These are phyloP conservation scores for Picochlorum sp. DNA, from an alignment of 139 green algal species.

Conservation along the genomic window DNA sequence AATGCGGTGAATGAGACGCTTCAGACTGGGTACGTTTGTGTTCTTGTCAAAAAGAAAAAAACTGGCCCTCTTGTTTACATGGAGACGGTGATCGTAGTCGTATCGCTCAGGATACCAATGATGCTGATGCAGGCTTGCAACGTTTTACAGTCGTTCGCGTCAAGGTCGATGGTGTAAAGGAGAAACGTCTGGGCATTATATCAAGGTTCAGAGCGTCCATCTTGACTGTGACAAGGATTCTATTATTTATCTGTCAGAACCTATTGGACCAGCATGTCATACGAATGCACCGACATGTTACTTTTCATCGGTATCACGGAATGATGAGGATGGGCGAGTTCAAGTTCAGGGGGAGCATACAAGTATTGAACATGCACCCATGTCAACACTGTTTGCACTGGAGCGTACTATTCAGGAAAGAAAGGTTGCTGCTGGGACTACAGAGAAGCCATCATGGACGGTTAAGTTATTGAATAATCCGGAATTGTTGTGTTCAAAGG, in stretches of 20 bases:
- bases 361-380: conserved; percentile 29
- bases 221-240: conserved; percentile 92
- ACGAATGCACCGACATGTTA: conserved; percentile 90
- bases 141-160: conserved; percentile 89
- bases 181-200: conserved; percentile 91
- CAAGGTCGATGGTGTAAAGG: conserved; percentile 95
- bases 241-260: conserved; percentile 85
- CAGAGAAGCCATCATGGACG: conserved; percentile 85
- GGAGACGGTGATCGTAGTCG: too few species aligned
- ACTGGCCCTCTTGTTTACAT: too few species aligned
- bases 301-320: conserved; percentile 44
- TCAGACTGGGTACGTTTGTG: conserved; percentile 48
- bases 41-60: neutral
- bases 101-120: too few species aligned
- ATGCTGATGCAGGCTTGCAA: conserved; percentile 66
- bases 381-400: conserved; percentile 72
- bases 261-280: conserved; percentile 84
- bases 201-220: conserved; percentile 66
- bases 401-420: conserved; percentile 78
- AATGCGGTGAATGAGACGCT: conserved; percentile 79
- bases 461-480: conserved; percentile 72
- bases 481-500: conserved; percentile 89
- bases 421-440: conserved; percentile 21
- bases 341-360: conserved; percentile 32
- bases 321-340: conserved; percentile 11